Conservation (phyloP, 2,329 filamentous ascomycete species). For the Pseudogymnoascus sp. region DNA sequence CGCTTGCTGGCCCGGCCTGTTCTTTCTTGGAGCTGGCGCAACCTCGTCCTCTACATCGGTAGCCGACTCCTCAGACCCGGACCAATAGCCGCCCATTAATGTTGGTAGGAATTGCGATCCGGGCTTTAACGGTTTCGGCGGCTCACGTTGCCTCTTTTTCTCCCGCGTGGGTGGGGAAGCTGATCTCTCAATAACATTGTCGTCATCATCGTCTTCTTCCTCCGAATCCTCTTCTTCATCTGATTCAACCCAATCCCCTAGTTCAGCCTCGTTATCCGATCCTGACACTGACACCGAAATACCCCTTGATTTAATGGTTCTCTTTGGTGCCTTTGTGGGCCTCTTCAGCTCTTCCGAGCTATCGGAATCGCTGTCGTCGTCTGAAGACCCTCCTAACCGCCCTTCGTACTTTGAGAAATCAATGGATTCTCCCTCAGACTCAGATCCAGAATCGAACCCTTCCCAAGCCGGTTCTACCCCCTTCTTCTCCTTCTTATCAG, state of each 20-base stretch:
- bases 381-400: constrained; percentile 25
- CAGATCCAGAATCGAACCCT: constrained; percentile 16
- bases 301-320: constrained; percentile 9
- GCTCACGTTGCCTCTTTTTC: constrained; percentile 18
- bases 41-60: constrained; percentile 57
- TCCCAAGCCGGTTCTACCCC: constrained; percentile 16
- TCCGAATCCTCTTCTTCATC: constrained; percentile 9
- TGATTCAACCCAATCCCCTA: not conserved
- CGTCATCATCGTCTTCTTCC: constrained; percentile 17
- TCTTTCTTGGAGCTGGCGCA: constrained; percentile 55
- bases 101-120: constrained; percentile 62
- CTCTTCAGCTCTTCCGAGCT: constrained; percentile 20
- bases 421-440: constrained; percentile 16
- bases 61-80: constrained; percentile 59
- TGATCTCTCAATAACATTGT: constrained; percentile 8
- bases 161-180: constrained; percentile 14
- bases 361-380: constrained; percentile 23
- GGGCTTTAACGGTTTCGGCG: constrained; percentile 11
- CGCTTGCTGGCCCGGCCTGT: constrained; percentile 69
- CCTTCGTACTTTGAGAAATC: constrained; percentile 24
- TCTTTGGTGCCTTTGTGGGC: constrained; percentile 11
- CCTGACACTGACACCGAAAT: constrained; percentile 11
- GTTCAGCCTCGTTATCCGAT: constrained; percentile 10
- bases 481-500: constrained; percentile 16
- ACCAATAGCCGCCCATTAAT: constrained; percentile 73